A percentile compares a stretch with the other conserved stretches of the same genome.
Evolutionary conservation across 306 rosid species (phyloP).

Genomic region (Arachis stenosperma): DNA sequence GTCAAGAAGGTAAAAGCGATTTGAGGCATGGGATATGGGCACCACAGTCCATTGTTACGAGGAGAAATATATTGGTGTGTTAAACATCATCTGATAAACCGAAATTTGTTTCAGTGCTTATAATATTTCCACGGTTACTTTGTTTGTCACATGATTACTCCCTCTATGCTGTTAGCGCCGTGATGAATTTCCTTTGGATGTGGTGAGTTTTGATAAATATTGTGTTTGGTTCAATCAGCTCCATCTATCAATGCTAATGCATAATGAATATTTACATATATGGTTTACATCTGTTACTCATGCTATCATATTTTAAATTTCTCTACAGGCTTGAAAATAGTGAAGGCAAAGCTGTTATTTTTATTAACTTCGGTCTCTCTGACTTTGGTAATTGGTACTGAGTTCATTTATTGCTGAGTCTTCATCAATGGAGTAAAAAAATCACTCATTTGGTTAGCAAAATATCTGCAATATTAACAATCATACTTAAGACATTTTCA

Average conservation of each 20-base stretch:
- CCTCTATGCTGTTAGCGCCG: neutral
- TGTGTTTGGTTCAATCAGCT: slow-evolving; percentile 11
- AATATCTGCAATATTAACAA: too few relatives aligned
- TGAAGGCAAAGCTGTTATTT: neutral
- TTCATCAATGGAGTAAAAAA: neutral
- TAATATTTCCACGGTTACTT: slow-evolving; percentile 15
- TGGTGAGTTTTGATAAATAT: slow-evolving; percentile 19
- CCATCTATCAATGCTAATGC: slow-evolving; percentile 2
- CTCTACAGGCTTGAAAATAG: neutral
- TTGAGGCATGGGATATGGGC: slow-evolving; percentile 16
- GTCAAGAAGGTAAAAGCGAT: slow-evolving; percentile 50
- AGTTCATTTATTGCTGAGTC: neutral
- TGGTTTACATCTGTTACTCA: neutral
- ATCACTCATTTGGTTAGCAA: neutral
- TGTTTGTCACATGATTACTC: slow-evolving; percentile 17
- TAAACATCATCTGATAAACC: neutral
- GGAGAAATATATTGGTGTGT: slow-evolving; percentile 17
- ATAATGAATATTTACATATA: neutral
- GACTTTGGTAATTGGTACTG: neutral
- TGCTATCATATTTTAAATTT: neutral
- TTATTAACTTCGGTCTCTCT: too few relatives aligned
- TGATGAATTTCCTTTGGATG: slow-evolving; percentile 1
- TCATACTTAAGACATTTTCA: too few relatives aligned
- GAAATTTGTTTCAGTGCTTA: neutral
- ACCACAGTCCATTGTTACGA: slow-evolving; percentile 2